phyloP scores from a whole-genome alignment of 306 rosid species.

The Citrullus colocynthis region DNA sequence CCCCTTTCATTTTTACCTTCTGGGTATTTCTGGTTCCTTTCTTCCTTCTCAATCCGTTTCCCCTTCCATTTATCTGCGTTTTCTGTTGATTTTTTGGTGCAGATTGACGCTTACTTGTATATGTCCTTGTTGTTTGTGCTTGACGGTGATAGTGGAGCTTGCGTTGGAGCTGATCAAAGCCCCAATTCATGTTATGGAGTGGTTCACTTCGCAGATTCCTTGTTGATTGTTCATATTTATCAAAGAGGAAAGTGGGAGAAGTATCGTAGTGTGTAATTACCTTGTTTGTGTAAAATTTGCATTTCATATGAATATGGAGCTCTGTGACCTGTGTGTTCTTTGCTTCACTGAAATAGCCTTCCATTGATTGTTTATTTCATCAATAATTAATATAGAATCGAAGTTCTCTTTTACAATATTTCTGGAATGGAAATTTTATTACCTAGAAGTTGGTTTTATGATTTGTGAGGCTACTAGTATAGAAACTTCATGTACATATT shows the following conservation, averaged over 20 bases:
- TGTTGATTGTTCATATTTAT: conserved; percentile 4
- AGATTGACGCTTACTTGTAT: conserved; percentile 11
- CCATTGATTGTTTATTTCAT: neutral
- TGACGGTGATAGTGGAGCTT: conserved; percentile 6
- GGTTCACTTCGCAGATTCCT: neutral
- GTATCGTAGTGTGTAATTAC: neutral
- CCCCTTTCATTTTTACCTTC: neutral
- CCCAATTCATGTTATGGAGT: neutral
- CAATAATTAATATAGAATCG: conserved; percentile 5
- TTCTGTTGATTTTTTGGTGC: neutral
- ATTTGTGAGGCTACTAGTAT: neutral
- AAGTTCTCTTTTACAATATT: neutral
- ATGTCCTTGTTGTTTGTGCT: conserved; percentile 12
- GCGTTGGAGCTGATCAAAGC: conserved; percentile 2
- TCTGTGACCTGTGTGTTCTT: neutral
- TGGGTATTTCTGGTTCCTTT: neutral
- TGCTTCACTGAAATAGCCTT: neutral
- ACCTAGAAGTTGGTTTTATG: neutral
- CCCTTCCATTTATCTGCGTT: neutral
- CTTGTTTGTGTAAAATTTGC: neutral
- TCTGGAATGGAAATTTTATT: neutral
- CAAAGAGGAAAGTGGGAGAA: neutral
- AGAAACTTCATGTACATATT: neutral
- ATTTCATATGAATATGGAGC: neutral
- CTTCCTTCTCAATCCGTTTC: neutral